phyloP scores from a whole-genome alignment of 352 stramenopile genomes.

The Pythium folliculosum region DNA sequence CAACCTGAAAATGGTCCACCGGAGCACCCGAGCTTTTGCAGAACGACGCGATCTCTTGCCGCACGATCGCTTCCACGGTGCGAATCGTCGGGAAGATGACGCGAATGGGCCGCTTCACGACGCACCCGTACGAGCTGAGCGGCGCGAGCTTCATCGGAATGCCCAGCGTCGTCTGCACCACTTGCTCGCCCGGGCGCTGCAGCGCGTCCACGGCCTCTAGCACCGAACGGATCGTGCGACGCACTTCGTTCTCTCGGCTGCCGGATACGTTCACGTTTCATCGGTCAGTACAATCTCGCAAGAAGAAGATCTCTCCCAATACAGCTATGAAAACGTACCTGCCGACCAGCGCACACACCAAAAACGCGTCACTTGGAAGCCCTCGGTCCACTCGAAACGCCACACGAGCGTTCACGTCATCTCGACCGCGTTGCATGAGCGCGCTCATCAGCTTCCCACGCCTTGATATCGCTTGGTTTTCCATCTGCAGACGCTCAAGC shows the following conservation, averaged over 20 bases:
- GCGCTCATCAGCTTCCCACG: constrained; percentile 22
- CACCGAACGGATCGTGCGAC: constrained; percentile 41
- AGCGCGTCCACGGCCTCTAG: constrained; percentile 46
- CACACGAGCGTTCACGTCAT: constrained; percentile 3
- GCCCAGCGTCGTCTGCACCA: constrained; percentile 12
- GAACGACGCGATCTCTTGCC: constrained; percentile 21
- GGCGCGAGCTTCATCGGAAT: constrained; percentile 22
- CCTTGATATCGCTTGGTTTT: neutral
- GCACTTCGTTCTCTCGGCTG: constrained; percentile 67
- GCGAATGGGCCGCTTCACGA: constrained; percentile 35
- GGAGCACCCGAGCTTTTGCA: constrained; percentile 1
- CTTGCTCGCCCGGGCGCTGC: constrained; percentile 19
- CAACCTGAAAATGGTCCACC: neutral
- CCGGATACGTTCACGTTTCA: neutral
- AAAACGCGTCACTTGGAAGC: constrained; percentile 39
- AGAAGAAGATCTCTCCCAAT: constrained; percentile 1
- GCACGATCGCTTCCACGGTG: constrained; percentile 32
- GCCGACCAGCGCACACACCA: constrained; percentile 66
- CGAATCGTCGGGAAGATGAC: constrained; percentile 67
- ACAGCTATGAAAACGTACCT: constrained; percentile 49
- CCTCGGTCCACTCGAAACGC: constrained; percentile 25
- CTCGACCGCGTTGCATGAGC: constrained; percentile 23
- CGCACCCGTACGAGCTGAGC: constrained; percentile 12
- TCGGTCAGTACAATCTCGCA: too few relatives aligned
- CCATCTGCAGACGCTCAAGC: neutral